These are phyloP conservation scores for Pugionium cornutum DNA, from an alignment of 345 rosid genomes.

Conservation along the genomic window DNA sequence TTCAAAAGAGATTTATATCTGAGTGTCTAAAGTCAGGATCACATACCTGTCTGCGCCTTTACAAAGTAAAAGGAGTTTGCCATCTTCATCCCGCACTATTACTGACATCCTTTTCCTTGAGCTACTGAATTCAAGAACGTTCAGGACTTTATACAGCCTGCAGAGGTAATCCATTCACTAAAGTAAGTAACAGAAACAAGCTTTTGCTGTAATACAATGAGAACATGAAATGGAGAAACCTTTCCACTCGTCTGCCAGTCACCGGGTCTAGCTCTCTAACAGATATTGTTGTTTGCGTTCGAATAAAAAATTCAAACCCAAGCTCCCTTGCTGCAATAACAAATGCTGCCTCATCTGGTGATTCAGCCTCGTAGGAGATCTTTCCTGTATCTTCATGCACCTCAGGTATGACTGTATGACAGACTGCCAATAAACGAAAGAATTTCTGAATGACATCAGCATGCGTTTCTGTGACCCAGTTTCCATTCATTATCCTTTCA, in stretches of 20 bases:
- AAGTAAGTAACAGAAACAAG: constrained; percentile 12
- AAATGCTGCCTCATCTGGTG: constrained; percentile 95
- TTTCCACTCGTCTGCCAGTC: constrained; percentile 63
- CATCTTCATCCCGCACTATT: constrained; percentile 66
- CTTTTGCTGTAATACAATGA: constrained; percentile 12
- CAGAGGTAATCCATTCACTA: constrained; percentile 33
- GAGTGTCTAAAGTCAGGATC: constrained; percentile 15
- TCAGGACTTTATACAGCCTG: constrained; percentile 72
- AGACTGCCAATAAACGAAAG: constrained; percentile 72
- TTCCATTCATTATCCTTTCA: constrained; percentile 76
- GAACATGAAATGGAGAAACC: constrained; percentile 46
- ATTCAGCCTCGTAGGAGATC: constrained; percentile 88
- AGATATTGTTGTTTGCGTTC: constrained; percentile 75
- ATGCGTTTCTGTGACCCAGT: constrained; percentile 68
- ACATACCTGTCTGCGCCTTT: constrained; percentile 98
- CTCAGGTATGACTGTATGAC: constrained; percentile 96
- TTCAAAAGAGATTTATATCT: constrained; percentile 1
- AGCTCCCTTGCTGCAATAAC: constrained; percentile 95
- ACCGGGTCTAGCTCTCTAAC: constrained; percentile 59
- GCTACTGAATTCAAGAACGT: constrained; percentile 74
- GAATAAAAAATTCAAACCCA: constrained; percentile 77
- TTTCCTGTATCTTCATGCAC: constrained; percentile 73
- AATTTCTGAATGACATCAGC: constrained; percentile 69
- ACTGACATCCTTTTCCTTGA: constrained; percentile 83
- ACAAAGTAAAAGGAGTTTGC: constrained; percentile 72